Evolutionary conservation across 2,329 filamentous ascomycete genomes (phyloP).

Genomic region (Pyrenophora tritici-repentis): DNA sequence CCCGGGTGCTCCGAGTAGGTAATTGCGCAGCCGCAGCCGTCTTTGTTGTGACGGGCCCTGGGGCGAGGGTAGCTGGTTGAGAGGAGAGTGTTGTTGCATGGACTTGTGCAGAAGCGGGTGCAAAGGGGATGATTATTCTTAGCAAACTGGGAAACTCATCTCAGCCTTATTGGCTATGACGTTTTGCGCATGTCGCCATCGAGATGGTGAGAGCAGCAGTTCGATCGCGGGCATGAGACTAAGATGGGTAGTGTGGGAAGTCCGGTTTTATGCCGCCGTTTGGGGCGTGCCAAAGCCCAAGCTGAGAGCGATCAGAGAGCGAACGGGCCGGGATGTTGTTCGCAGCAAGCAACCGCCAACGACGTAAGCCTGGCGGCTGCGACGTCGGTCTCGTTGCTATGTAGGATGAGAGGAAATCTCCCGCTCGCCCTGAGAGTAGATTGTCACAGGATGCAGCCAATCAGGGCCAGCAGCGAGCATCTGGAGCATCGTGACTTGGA

Average conservation of each 20-base stretch:
- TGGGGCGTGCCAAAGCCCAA: slow-evolving; percentile 29
- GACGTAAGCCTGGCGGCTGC: slow-evolving; percentile 23
- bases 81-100: slow-evolving; percentile 14
- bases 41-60: no score
- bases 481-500: slow-evolving; percentile 15
- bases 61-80: slow-evolving; percentile 5
- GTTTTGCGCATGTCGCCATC: slow-evolving; percentile 33
- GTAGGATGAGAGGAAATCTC: slow-evolving; percentile 35
- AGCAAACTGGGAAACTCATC: slow-evolving; percentile 32
- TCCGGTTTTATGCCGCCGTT: slow-evolving; percentile 41
- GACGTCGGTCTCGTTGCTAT: slow-evolving; percentile 36
- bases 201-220: slow-evolving; percentile 32
- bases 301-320: slow-evolving; percentile 25
- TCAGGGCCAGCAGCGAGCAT: slow-evolving; percentile 16
- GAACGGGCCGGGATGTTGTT: slow-evolving; percentile 37
- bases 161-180: slow-evolving; percentile 40
- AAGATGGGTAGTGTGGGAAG: slow-evolving; percentile 28
- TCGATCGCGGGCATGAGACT: slow-evolving; percentile 36
- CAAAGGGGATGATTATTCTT: slow-evolving; percentile 10
- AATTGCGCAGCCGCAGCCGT: slow-evolving; percentile 20
- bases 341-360: slow-evolving; percentile 14
- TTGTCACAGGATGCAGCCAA: slow-evolving; percentile 31
- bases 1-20: slow-evolving; percentile 37
- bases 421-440: slow-evolving; percentile 35
- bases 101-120: slow-evolving; percentile 11